Evolutionary conservation across 352 stramenopile genomes (phyloP), one percentile per base, ranked within the genome.

Genomic region (Globisporangium iwayamae): DNA sequence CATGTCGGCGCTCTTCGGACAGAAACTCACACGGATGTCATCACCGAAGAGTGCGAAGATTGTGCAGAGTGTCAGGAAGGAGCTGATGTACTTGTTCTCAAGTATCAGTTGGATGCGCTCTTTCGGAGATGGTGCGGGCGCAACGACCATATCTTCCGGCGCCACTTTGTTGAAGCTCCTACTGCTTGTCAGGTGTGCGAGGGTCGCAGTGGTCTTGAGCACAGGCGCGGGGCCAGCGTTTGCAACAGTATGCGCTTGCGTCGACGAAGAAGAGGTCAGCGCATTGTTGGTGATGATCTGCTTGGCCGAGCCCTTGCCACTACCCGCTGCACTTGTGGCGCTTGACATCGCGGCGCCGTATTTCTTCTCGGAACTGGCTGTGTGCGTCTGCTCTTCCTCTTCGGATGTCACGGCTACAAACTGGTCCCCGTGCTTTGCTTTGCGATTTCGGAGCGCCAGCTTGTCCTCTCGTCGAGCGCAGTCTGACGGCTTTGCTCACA

Each of bases 11-110:
- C 46, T 75, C 69, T 87, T 92, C 6, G 80, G 57, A 52, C 88
- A 88, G 18, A 89, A 74, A 45, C 72, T 76, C 34, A 91, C 83
- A 28, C 84, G 82, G 41, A 96, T 82, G 56, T 97, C 89, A 60
- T 96, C 86, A 0, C 84, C 88, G 70, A 96, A 97, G 10, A 97
- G 68, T 16, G 87, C 83, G 57, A 96, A 96, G 22, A 97, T 85
- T 13, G 88, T 96, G 51, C 88, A 86, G 4, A 89, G 30, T 9
- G 84, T 89, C 48, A 93, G 72, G 47, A 79, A 83, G 11, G 71
- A 69, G 61, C 76, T 91, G 55, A 91, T 59, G 46, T 86, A 89
- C 46, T 82, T 84, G 68, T 92, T 83, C 55, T 94, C 86, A 3
- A 93, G 71, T 55, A 87, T 68, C 1, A 66, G 63, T 32, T 91